A percentile compares a stretch with the other conserved stretches of the same genome.
phyloP scores from a whole-genome alignment of 371 early-diverging fungal genomes.

The Apophysomyces trapeziformis region DNA sequence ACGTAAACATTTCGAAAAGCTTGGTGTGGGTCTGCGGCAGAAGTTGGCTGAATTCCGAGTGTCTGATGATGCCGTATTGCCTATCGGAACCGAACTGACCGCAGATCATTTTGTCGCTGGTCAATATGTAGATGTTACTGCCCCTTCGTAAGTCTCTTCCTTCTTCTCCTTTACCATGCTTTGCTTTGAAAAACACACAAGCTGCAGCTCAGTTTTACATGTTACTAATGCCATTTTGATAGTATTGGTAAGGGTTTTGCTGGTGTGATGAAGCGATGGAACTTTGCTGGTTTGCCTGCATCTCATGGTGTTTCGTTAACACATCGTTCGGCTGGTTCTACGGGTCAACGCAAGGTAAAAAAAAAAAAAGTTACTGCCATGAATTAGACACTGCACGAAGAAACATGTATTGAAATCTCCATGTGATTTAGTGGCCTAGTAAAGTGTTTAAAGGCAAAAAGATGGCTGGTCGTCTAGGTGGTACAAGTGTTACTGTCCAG shows the following conservation, averaged over 20 bases:
- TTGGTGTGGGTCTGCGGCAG: conserved; percentile 77
- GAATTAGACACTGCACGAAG: too few relatives aligned
- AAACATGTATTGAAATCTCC: too few relatives aligned
- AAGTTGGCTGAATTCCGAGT: conserved; percentile 85
- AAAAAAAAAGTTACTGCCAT: conserved; percentile 10
- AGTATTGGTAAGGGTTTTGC: conserved; percentile 96
- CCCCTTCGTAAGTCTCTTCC: conserved; percentile 70
- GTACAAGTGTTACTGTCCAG: conserved; percentile 80
- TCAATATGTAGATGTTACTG: conserved; percentile 92
- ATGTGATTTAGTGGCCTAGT: conserved; percentile 69
- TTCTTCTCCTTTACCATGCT: background rate
- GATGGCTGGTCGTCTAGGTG: conserved; percentile 97
- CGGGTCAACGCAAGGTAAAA: conserved; percentile 85
- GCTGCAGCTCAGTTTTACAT: too few relatives aligned
- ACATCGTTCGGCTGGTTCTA: conserved; percentile 94
- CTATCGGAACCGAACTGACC: conserved; percentile 76
- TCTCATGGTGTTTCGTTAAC: conserved; percentile 94
- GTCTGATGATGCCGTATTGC: conserved; percentile 84
- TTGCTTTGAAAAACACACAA: too few relatives aligned
- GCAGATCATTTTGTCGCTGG: conserved; percentile 94
- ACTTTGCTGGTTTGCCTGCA: conserved; percentile 91
- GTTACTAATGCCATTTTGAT: background rate
- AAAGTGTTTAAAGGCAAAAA: conserved; percentile 96
- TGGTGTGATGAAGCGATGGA: conserved; percentile 97
- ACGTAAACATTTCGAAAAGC: conserved; percentile 75